phyloP scores from a whole-genome alignment of 768 basidiomycete genomes.

The Boletus eberwhitei region DNA sequence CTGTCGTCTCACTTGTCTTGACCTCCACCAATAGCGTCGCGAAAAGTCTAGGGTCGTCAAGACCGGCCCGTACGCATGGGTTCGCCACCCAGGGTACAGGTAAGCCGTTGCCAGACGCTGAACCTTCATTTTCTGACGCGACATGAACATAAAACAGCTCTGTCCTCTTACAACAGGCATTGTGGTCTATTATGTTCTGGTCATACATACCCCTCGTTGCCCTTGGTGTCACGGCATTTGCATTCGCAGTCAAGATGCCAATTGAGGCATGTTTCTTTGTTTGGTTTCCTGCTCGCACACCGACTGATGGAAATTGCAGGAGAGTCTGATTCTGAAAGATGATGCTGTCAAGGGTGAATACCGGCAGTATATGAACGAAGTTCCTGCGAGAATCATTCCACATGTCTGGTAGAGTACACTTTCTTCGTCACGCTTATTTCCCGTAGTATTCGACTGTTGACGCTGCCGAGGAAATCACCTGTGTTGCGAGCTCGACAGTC shows the following conservation, averaged over 20 bases:
- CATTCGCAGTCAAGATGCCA: conserved; percentile 30
- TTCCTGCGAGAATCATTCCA: conserved; percentile 28
- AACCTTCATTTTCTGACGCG: background rate
- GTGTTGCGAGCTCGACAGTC: too few species aligned
- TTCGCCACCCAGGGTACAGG: conserved; percentile 35
- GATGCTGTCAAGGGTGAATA: conserved; percentile 23
- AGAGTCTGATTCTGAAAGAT: conserved; percentile 27
- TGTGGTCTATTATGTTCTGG: conserved; percentile 30
- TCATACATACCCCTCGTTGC: conserved; percentile 27
- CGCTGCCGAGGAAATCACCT: background rate
- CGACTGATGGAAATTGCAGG: conserved; percentile 12
- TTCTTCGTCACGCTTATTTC: background rate
- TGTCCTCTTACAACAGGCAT: conserved; percentile 18
- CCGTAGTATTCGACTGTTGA: background rate
- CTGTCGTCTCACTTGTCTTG: background rate
- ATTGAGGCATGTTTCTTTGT: conserved; percentile 24
- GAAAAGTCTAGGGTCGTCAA: conserved; percentile 32
- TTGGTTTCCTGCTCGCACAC: background rate
- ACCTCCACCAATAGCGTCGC: conserved; percentile 17
- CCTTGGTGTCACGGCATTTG: conserved; percentile 13
- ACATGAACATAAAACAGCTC: background rate
- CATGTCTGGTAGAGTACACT: conserved; percentile 19
- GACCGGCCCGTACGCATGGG: conserved; percentile 32
- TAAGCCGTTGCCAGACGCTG: conserved; percentile 1
- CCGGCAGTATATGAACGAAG: conserved; percentile 24